These are phyloP conservation scores for Gigaspora rosea DNA, from an alignment of 192 early-diverging fungal genomes.

Conservation along the genomic window DNA sequence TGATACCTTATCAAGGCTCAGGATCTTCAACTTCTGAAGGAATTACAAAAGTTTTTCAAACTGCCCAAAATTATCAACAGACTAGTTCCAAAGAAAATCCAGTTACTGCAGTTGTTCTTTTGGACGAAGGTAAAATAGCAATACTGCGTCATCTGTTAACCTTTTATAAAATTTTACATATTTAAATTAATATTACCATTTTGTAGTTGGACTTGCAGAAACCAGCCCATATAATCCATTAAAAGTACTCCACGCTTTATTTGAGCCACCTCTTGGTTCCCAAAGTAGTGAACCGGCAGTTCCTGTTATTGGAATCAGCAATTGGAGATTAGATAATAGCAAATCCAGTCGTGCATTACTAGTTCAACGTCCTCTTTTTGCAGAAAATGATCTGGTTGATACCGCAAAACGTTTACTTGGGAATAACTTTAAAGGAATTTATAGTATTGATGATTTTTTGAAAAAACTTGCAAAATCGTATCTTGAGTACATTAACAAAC, in stretches of 20 bases:
- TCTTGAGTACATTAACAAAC: background rate
- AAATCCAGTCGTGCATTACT: slow-evolving; percentile 15
- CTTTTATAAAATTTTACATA: background rate
- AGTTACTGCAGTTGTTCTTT: slow-evolving; percentile 17
- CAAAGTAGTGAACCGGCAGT: background rate
- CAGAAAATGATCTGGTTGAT: background rate
- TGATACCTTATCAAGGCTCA: slow-evolving; percentile 32
- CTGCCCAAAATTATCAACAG: slow-evolving; percentile 6
- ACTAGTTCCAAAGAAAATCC: slow-evolving; percentile 11
- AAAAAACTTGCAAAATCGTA: background rate
- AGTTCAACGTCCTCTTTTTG: slow-evolving; percentile 5
- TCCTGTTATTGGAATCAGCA: background rate
- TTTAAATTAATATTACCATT: background rate
- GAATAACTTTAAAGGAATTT: background rate
- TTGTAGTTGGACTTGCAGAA: slow-evolving; percentile 19
- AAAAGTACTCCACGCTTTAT: slow-evolving; percentile 24
- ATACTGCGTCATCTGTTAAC: background rate
- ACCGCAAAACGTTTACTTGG: background rate
- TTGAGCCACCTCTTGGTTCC: slow-evolving; percentile 10
- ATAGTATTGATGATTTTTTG: background rate
- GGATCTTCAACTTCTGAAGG: slow-evolving; percentile 29
- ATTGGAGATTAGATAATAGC: background rate
- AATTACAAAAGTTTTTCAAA: slow-evolving; percentile 28
- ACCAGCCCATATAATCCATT: slow-evolving; percentile 25
- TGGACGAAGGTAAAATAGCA: background rate